Percentiles rank a stretch among this genome's conserved stretches.
These are phyloP conservation scores for Erythrobasidium hasegawianum DNA, from an alignment of 1,284 basidiomycete genomes.

Conservation along the genomic window DNA sequence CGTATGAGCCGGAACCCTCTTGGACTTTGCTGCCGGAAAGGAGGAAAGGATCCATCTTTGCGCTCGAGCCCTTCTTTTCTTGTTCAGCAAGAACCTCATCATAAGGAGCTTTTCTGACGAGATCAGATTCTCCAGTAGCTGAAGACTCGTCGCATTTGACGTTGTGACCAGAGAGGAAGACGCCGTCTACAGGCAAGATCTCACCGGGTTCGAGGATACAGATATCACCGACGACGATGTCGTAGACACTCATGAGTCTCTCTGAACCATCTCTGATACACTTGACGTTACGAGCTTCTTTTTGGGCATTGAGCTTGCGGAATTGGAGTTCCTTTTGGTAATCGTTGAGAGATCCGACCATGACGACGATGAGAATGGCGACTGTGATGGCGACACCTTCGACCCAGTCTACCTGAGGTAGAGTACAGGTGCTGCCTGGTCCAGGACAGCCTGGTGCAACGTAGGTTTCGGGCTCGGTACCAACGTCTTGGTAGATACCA, in stretches of 20 bases:
- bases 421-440: conserved; percentile 39
- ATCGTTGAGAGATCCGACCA: conserved; percentile 83
- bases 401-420: conserved; percentile 74
- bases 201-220: conserved; percentile 91
- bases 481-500: conserved; percentile 90
- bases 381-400: conserved; percentile 96
- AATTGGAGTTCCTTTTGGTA: conserved; percentile 99
- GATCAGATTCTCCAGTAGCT: conserved; percentile 92
- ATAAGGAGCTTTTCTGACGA: conserved; percentile 82
- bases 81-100: conserved; percentile 62
- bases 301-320: conserved; percentile 84
- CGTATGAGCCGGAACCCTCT: conserved; percentile 89
- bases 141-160: conserved; percentile 95
- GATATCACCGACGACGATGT: conserved; percentile 90
- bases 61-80: conserved; percentile 47
- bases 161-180: conserved; percentile 88
- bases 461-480: conserved; percentile 59
- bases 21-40: conserved; percentile 90
- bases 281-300: conserved; percentile 90
- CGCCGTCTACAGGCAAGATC: conserved; percentile 89
- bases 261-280: conserved; percentile 81
- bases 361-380: conserved; percentile 77
- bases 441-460: conserved; percentile 50
- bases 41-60: conserved; percentile 86
- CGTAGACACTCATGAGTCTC: conserved; percentile 75